phyloP scores from a whole-genome alignment of 495 filamentous ascomycete species.

The Penicillium goetzii region DNA sequence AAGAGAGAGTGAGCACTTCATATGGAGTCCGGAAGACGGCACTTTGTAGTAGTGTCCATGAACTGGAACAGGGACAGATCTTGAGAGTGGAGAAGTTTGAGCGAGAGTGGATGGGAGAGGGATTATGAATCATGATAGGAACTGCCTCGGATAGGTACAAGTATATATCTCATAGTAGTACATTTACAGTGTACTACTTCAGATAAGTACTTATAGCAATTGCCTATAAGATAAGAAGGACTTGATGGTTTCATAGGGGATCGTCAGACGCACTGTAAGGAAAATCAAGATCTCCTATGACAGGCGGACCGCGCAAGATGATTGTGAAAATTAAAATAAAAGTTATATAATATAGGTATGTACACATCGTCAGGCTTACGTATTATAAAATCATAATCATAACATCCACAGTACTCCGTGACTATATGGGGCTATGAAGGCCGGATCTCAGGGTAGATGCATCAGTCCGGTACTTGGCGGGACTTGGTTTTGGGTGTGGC shows the following conservation, averaged over 20 bases:
- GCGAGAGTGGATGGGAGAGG: not conserved
- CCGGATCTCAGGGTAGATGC: no score
- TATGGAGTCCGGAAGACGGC: not conserved
- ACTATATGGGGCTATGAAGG: no score
- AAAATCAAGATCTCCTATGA: not conserved
- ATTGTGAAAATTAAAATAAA: not conserved
- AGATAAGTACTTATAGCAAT: not conserved
- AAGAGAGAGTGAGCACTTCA: not conserved
- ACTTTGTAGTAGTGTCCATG: not conserved
- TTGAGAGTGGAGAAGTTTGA: not conserved
- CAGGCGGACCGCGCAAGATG: not conserved
- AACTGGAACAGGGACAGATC: not conserved
- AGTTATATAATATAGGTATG: not conserved
- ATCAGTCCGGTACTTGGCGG: not conserved
- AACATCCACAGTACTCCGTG: not conserved
- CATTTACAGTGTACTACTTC: not conserved
- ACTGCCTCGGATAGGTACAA: not conserved
- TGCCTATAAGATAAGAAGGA: no score
- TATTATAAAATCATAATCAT: not conserved
- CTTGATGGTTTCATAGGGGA: no score
- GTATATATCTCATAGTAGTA: not conserved
- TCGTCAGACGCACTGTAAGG: no score
- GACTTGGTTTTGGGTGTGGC: not conserved
- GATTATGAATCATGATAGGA: not conserved
- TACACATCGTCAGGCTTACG: no score